Base-by-base conservation (phyloP, 1,284 basidiomycete species). In the Ceratobasidium papillatum region DNA sequence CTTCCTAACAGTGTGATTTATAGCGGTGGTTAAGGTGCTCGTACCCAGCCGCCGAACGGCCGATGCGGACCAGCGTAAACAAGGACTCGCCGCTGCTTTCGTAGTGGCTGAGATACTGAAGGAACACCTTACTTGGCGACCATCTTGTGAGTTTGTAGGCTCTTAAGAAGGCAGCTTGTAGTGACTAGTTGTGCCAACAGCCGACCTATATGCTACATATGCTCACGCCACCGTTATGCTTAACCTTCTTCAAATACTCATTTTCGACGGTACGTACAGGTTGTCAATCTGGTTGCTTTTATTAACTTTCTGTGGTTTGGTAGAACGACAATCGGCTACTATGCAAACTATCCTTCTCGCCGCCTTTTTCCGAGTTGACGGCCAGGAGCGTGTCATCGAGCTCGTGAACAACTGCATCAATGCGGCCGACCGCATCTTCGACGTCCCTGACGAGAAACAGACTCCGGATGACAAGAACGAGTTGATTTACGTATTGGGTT, bases 11-110 rank as follows among this genome's bases (percentile, higher is more conserved):
- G 34, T 51, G 38, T 47, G 52, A 22, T 47, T 61, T 75, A 41
- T 76, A 95, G 94, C 94, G 19, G 89, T 96, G 76, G 92, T 96
- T 76, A 94, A 95, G 81, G 86, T 98, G 80, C 91, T 98, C 81
- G 81, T 83, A 12, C 90, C 94, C 80, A 92, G 91, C 32, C 88
- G 96, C 75, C 88, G 92, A 36, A 91, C 87, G 78, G 87, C 90
- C 17, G 97, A 99, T 79, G 78, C 87, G 0, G 80, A 86, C 3
- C 95, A 97, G 81, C 93, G 90, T 82, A 89, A 90, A 78, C 92
- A 95, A 79, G 92, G 96, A 11, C 80, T 85, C 12, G 86, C 88
- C 12, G 89, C 94, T 0, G 91, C 94, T 0, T 83, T 85, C 52
- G 84, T 89, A 2, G 83, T 99, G 47, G 92, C 94, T 0, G 83